These are phyloP conservation scores for Penicillium silybi DNA, from an alignment of 495 filamentous ascomycete species.

Conservation along the genomic window DNA sequence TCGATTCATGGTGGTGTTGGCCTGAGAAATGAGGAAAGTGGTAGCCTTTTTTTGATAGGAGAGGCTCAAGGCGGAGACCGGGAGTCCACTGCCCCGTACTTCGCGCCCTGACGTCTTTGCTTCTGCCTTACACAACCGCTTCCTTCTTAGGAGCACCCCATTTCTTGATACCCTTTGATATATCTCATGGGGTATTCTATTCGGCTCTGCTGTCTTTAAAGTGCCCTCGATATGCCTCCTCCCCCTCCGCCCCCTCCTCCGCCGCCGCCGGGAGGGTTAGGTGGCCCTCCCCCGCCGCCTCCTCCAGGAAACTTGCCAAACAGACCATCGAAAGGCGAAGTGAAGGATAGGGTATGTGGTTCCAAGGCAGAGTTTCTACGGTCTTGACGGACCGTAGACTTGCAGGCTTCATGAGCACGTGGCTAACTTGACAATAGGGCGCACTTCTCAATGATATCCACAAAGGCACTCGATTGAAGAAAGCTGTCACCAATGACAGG, in stretches of 20 bases:
- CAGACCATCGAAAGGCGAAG: slow-evolving; percentile 44
- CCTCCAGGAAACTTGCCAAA: slow-evolving; percentile 48
- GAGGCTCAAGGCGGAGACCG: slow-evolving; percentile 26
- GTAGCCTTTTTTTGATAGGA: slow-evolving; percentile 22
- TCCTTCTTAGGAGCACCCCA: slow-evolving; percentile 20
- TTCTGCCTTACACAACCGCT: slow-evolving; percentile 19
- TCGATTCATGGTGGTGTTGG: slow-evolving; percentile 28
- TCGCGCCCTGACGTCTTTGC: slow-evolving; percentile 25
- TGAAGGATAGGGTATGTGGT: slow-evolving; percentile 53
- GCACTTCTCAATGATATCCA: slow-evolving; percentile 86
- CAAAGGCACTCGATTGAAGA: slow-evolving; percentile 78
- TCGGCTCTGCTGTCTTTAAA: slow-evolving; percentile 4
- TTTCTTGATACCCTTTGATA: slow-evolving; percentile 7
- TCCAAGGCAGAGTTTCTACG: not conserved
- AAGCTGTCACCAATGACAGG: slow-evolving; percentile 90
- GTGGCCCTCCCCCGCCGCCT: slow-evolving; percentile 67
- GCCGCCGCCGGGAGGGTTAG: slow-evolving; percentile 57
- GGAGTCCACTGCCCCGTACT: slow-evolving; percentile 24
- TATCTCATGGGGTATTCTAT: slow-evolving; percentile 2
- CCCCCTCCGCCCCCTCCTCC: slow-evolving; percentile 71
- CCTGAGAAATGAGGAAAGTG: slow-evolving; percentile 3
- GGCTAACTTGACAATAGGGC: slow-evolving; percentile 49
- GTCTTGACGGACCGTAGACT: not conserved
- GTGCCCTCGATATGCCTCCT: slow-evolving; percentile 51
- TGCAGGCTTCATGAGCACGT: not conserved